Conservation (phyloP, 805 yeast species). For the Barnettozyma californica region DNA sequence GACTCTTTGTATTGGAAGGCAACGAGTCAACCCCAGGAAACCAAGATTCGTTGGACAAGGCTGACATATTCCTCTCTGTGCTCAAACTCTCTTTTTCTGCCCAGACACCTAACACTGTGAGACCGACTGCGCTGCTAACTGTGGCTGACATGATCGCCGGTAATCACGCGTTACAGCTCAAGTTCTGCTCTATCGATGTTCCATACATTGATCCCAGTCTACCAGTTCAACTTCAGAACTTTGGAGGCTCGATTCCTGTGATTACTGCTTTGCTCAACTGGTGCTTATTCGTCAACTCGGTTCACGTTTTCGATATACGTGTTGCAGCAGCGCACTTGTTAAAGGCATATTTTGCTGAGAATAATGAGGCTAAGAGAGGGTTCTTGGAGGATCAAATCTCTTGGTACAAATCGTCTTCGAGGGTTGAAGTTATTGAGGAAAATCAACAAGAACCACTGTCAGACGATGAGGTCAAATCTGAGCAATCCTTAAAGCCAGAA, state of each 20-base stretch:
- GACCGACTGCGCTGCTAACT: conserved; percentile 65
- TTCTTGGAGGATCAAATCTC: conserved; percentile 66
- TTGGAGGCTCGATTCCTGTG: conserved; percentile 53
- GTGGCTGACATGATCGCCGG: conserved; percentile 72
- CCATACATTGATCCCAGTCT: conserved; percentile 81
- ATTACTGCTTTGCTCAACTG: conserved; percentile 73
- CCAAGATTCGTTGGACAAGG: conserved; percentile 54
- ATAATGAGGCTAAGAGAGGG: conserved; percentile 51
- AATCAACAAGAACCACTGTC: conserved; percentile 1
- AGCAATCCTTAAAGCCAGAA: background rate
- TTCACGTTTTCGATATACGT: conserved; percentile 79
- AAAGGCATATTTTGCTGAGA: conserved; percentile 62
- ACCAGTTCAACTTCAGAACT: conserved; percentile 30
- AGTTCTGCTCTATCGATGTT: conserved; percentile 79
- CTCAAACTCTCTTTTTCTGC: conserved; percentile 67
- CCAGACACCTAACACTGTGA: conserved; percentile 56
- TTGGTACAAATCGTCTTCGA: conserved; percentile 28
- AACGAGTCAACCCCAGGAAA: conserved; percentile 56
- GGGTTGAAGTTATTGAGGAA: background rate
- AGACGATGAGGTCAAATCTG: conserved; percentile 18
- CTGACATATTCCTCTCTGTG: conserved; percentile 61
- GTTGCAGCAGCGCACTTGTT: conserved; percentile 64
- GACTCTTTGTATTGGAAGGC: conserved; percentile 68
- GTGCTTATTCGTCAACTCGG: conserved; percentile 74
- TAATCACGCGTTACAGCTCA: conserved; percentile 61